A percentile compares a stretch with the other conserved stretches of the same genome.
phyloP scores from a whole-genome alignment of 371 early-diverging fungal genomes.

The Vairimorpha ceranae region DNA sequence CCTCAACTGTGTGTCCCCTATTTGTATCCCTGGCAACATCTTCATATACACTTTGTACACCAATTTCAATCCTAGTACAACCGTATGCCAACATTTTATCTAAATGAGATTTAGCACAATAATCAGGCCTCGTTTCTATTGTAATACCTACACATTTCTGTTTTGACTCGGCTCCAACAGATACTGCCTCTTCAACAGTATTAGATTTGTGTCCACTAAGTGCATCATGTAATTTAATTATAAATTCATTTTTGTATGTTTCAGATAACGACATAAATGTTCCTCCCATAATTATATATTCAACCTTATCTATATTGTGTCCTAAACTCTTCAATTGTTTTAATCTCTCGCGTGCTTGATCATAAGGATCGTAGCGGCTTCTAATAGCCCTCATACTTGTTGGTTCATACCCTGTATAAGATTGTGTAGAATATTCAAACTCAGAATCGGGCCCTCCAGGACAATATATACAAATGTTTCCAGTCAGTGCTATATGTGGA shows the following conservation, averaged over 20 bases:
- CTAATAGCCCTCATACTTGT: slow-evolving; percentile 99
- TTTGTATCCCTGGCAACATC: slow-evolving; percentile 99
- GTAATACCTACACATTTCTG: slow-evolving; percentile 99
- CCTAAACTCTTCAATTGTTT: slow-evolving; percentile 88
- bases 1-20: slow-evolving; percentile 92
- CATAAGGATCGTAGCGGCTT: slow-evolving; percentile 91
- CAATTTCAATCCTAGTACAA: slow-evolving; percentile 96
- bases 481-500: slow-evolving; percentile 98
- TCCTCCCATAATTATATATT: slow-evolving; percentile 99
- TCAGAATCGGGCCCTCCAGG: slow-evolving; percentile 99
- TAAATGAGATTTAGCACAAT: slow-evolving; percentile 90
- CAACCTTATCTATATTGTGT: slow-evolving; percentile 93
- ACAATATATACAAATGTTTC: slow-evolving; percentile 94
- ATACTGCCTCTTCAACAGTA: slow-evolving; percentile 79
- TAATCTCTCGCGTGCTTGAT: slow-evolving; percentile 86
- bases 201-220: slow-evolving; percentile 77
- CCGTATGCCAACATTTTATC: slow-evolving; percentile 95
- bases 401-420: slow-evolving; percentile 99
- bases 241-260: slow-evolving; percentile 91
- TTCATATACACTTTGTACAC: slow-evolving; percentile 98
- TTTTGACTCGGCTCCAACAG: slow-evolving; percentile 82
- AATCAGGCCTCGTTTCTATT: slow-evolving; percentile 98
- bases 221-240: slow-evolving; percentile 89
- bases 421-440: slow-evolving; percentile 99
- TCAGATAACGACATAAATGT: slow-evolving; percentile 95